These are phyloP conservation scores for Sarocladiaceae sp. DNA, from an alignment of 2,329 filamentous ascomycete species.

Conservation along the genomic window DNA sequence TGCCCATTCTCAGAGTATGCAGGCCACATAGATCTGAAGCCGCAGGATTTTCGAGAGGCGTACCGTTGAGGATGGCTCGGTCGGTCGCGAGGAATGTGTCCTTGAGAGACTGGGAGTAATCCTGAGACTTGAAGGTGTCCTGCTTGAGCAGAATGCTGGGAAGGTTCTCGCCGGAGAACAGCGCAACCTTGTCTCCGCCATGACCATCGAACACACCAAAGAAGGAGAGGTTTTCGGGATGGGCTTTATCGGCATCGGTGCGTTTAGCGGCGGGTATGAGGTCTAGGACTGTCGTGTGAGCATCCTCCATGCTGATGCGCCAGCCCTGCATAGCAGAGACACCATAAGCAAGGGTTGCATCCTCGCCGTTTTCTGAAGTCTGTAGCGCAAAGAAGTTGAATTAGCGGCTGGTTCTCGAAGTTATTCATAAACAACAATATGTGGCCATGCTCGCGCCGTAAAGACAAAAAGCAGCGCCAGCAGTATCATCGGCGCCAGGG, in stretches of 20 bases:
- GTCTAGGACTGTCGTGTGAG: constrained; percentile 86
- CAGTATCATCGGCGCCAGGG: neutral
- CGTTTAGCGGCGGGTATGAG: constrained; percentile 58
- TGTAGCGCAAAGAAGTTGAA: constrained; percentile 32
- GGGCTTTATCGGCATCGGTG: constrained; percentile 50
- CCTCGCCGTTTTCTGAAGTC: constrained; percentile 84
- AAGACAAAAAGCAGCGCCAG: neutral
- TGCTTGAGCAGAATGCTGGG: constrained; percentile 94
- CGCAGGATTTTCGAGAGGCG: constrained; percentile 12
- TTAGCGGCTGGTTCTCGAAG: constrained; percentile 20
- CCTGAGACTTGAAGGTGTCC: constrained; percentile 83
- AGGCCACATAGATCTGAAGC: too few species aligned
- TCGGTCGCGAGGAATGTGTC: constrained; percentile 97
- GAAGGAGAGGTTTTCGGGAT: constrained; percentile 77
- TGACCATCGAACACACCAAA: constrained; percentile 98
- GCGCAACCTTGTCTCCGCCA: constrained; percentile 91
- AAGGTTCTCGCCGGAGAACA: constrained; percentile 88
- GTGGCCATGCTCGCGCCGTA: too few species aligned
- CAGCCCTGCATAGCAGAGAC: constrained; percentile 99
- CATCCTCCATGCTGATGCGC: constrained; percentile 99
- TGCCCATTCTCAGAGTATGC: too few species aligned
- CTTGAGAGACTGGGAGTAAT: constrained; percentile 94
- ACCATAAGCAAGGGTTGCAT: constrained; percentile 90
- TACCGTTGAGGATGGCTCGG: constrained; percentile 92
- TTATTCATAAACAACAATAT: too few species aligned